Base-by-base conservation (phyloP, 2,329 filamentous ascomycete species). In the Thielaviopsis punctulata region DNA sequence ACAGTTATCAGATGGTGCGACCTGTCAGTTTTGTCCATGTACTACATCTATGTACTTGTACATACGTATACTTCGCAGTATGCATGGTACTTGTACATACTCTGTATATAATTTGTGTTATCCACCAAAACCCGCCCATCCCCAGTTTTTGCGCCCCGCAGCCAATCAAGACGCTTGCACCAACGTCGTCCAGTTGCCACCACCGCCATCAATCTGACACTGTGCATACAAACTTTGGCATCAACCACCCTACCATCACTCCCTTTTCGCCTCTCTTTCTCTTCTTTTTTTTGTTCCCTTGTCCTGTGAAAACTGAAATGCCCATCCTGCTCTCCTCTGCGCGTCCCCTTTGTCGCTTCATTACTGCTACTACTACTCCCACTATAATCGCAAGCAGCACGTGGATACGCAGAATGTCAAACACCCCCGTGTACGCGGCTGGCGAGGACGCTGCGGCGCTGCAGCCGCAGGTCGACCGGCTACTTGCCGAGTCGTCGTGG, bases 401-500 rank as follows among this genome's bases (percentile, higher is more conserved):
- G 12, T 30, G 15, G 9, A 10, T 8, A 23, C 22, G 12, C 25
- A 45, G 24, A 39, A 46, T 45, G 21, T 7, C 41, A 18, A 25
- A 2, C 33, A 10, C 7, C 9, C 12, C 43, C 12, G 33, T 41
- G 7, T 76, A 76, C 62, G 69, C 73, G 2, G 57, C 66, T 24
- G 72, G 69, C 54, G 68, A 69, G 4, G 69, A 77, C 46, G 59
- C 62, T 1, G 52, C 63, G 15, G 62, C 64, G 18, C 60, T 70
- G 30, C 61, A 66, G 25, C 59, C 65, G 22, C 65, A 76, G 39
- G 63, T 76, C 53, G 60, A 63, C 19, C 59, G 58, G 53, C 67
- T 64, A 52, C 64, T 62, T 60, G 61, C 54, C 55, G 63, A 52
- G 39, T 57, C 59, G 19, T 65, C 66, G 49, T 83, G 79, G 79